phyloP scores from a whole-genome alignment of 1,139 yeast genomes.

The Taphrina wiesneri region DNA sequence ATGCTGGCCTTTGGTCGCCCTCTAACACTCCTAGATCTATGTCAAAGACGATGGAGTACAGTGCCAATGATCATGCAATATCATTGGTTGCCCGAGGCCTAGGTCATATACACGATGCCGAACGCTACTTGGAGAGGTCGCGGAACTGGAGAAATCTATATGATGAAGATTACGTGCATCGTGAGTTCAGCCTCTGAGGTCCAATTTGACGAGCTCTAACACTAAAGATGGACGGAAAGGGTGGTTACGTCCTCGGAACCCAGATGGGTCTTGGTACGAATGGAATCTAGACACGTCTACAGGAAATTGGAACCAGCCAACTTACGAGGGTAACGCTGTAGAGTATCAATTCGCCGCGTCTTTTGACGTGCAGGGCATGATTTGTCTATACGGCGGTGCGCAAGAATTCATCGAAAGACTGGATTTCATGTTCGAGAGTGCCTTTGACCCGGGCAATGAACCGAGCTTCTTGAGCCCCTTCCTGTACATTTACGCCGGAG shows the following conservation, averaged over 20 bases:
- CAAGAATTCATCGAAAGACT: slow-evolving; percentile 6
- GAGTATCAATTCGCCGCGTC: slow-evolving; percentile 30
- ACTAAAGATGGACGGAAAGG: slow-evolving; percentile 12
- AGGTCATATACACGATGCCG: slow-evolving; percentile 16
- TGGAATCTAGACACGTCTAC: slow-evolving; percentile 29
- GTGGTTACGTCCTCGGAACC: slow-evolving; percentile 25
- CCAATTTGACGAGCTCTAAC: not conserved
- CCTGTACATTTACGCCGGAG: slow-evolving; percentile 29
- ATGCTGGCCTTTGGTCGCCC: too few species aligned
- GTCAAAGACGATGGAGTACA: slow-evolving; percentile 33
- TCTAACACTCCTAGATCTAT: not conserved
- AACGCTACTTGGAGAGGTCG: slow-evolving; percentile 16
- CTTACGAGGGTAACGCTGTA: slow-evolving; percentile 27
- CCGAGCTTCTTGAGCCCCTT: slow-evolving; percentile 32
- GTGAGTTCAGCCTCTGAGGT: not conserved
- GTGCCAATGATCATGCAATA: slow-evolving; percentile 29
- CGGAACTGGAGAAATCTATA: slow-evolving; percentile 23
- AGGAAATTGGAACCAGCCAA: slow-evolving; percentile 27
- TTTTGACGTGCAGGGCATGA: slow-evolving; percentile 27
- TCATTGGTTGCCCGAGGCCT: slow-evolving; percentile 23
- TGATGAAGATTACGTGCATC: slow-evolving; percentile 16
- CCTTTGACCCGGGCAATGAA: slow-evolving; percentile 32
- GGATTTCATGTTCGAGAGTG: slow-evolving; percentile 24
- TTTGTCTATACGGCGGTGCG: slow-evolving; percentile 25
- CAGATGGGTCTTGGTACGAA: slow-evolving; percentile 22